phyloP scores from a whole-genome alignment of 73 alveolate species.

The Durusdinium trenchii region DNA sequence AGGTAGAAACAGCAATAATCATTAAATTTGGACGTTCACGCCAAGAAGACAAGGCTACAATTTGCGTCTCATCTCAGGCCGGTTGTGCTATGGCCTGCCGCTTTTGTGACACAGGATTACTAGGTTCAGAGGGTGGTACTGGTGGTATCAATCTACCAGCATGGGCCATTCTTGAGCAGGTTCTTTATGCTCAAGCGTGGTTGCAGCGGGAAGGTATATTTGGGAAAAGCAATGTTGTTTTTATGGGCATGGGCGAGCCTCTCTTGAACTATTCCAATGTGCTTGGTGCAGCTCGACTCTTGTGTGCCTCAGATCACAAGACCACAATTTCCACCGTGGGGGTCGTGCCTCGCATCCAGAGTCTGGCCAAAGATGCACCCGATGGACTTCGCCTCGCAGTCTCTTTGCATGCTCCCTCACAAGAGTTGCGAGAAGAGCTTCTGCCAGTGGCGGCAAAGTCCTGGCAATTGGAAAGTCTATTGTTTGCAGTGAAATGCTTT shows the following conservation, averaged over 20 bases:
- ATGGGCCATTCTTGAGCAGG: slow-evolving; percentile 84
- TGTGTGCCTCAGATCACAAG: slow-evolving; percentile 49
- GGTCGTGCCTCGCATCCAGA: slow-evolving; percentile 31
- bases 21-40: neutral
- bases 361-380: slow-evolving; percentile 64
- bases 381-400: slow-evolving; percentile 28
- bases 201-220: slow-evolving; percentile 50
- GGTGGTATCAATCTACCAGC: slow-evolving; percentile 58
- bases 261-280: slow-evolving; percentile 63
- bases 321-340: slow-evolving; percentile 80
- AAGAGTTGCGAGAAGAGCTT: slow-evolving; percentile 49
- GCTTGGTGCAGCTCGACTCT: slow-evolving; percentile 47
- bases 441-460: slow-evolving; percentile 64
- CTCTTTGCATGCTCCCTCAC: slow-evolving; percentile 85
- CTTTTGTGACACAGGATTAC: slow-evolving; percentile 89
- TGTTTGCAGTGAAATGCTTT: slow-evolving; percentile 5
- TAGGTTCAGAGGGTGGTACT: slow-evolving; percentile 22
- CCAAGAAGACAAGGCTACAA: neutral
- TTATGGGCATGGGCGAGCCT: slow-evolving; percentile 95
- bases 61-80: slow-evolving; percentile 86
- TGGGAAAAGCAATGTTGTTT: slow-evolving; percentile 54
- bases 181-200: slow-evolving; percentile 89
- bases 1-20: slow-evolving; percentile 65
- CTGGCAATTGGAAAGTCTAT: slow-evolving; percentile 11
- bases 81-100: slow-evolving; percentile 95